Conservation (phyloP, 2,329 filamentous ascomycete species). For the Diaporthe citriasiana region DNA sequence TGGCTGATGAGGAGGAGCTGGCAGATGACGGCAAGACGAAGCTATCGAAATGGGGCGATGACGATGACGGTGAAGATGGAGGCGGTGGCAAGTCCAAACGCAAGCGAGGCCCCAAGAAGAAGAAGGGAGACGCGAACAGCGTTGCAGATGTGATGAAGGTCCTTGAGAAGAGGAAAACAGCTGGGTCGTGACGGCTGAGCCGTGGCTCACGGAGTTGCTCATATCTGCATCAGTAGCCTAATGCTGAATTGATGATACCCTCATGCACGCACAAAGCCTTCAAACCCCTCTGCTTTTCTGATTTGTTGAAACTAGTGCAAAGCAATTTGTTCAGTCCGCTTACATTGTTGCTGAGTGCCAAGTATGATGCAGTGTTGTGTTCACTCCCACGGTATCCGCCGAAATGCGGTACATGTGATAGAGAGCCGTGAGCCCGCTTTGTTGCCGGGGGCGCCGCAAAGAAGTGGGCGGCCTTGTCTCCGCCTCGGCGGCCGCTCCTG, state of each 20-base stretch:
- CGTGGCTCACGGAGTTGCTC: neutral
- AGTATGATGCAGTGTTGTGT: neutral
- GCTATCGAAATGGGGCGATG: slow-evolving; percentile 74
- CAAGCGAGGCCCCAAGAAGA: slow-evolving; percentile 81
- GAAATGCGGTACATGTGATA: neutral
- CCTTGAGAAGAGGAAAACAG: slow-evolving; percentile 72
- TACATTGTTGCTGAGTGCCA: neutral
- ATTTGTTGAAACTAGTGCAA: neutral
- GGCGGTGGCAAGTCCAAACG: slow-evolving; percentile 68
- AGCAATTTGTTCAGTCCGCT: neutral
- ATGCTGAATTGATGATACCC: slow-evolving; percentile 24
- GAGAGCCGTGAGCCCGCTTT: slow-evolving; percentile 21
- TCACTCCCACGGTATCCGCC: neutral
- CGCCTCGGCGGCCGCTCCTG: slow-evolving; percentile 30
- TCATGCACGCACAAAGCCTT: neutral
- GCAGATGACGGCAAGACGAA: slow-evolving; percentile 76
- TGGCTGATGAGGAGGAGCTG: slow-evolving; percentile 89
- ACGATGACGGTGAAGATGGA: slow-evolving; percentile 64
- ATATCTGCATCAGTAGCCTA: neutral
- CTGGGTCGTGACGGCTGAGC: slow-evolving; percentile 44
- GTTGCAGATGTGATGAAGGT: slow-evolving; percentile 85
- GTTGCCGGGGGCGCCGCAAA: slow-evolving; percentile 29
- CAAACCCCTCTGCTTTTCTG: too few species aligned
- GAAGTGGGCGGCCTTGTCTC: slow-evolving; percentile 25
- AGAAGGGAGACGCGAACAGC: slow-evolving; percentile 83